Percentiles rank a stretch among this genome's conserved stretches.
These are phyloP conservation scores for Magnusiomyces clavatus DNA, from an alignment of 1,139 yeast species.

Conservation along the genomic window DNA sequence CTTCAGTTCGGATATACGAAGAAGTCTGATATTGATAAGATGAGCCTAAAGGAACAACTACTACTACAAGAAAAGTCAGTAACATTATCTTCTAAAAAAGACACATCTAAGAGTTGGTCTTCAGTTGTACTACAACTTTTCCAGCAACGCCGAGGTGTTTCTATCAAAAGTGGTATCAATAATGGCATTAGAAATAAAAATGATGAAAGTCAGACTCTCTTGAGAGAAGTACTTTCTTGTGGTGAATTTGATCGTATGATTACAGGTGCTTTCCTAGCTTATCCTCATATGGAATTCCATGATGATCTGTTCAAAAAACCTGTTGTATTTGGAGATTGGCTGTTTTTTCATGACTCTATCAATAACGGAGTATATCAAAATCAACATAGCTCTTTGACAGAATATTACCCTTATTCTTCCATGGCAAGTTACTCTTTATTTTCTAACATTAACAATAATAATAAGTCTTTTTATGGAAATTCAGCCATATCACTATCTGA, in stretches of 20 bases:
- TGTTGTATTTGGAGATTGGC: conserved; percentile 65
- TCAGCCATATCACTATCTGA: conserved; percentile 18
- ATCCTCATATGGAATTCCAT: conserved; percentile 47
- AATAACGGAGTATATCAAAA: conserved; percentile 34
- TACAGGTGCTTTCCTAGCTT: conserved; percentile 62
- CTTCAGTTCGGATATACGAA: conserved; percentile 55
- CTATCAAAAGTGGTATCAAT: not conserved
- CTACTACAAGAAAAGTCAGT: conserved; percentile 3
- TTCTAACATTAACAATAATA: conserved; percentile 33
- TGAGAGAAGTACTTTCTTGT: conserved; percentile 41
- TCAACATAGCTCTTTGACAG: conserved; percentile 43
- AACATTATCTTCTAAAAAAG: conserved; percentile 18
- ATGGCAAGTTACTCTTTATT: conserved; percentile 60
- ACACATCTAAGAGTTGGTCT: conserved; percentile 20
- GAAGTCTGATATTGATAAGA: conserved; percentile 1
- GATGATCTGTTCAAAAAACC: conserved; percentile 66
- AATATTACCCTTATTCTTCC: conserved; percentile 51
- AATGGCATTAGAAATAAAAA: conserved; percentile 5
- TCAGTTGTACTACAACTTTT: conserved; percentile 25
- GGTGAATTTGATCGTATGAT: conserved; percentile 55
- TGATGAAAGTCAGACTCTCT: conserved; percentile 8
- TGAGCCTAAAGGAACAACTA: too few relatives aligned
- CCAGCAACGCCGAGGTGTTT: conserved; percentile 40
- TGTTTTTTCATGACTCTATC: conserved; percentile 55
- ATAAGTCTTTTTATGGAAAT: conserved; percentile 27